Evolutionary conservation across 306 rosid genomes (phyloP), one percentile per base, ranked within the genome.

Genomic region (Acacia confusa): DNA sequence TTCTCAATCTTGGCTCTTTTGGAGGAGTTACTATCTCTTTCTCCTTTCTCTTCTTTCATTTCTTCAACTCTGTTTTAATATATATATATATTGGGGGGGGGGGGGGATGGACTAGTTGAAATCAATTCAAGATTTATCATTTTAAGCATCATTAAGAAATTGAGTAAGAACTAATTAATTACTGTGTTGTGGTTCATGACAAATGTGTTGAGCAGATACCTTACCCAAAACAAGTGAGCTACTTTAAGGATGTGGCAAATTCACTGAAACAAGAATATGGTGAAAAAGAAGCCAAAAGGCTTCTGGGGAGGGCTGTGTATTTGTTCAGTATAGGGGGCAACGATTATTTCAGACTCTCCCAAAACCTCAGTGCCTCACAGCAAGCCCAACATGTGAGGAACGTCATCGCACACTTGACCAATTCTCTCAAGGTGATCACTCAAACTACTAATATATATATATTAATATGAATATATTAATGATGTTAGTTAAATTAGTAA

Each of bases 341-440:
- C 13, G 92, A 88, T 40, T 89, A 86, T 24, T 36, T 44, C 3
- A 45, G 40, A 25, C 78, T 84, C 57, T 81, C 15, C 16, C 50
- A 64, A 22, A 81, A 87, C 81, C 87, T 82, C 7, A 79, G 48
- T 24, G 78, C 58, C 7, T 19, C 84, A 40, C 76, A 66, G 67
- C 75, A 19, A 24, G 38, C 67, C 28, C 72, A 85, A 53, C 81
- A 38, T 30, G 86, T 79, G n/a, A 57, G 52, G 24, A 74, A 72
- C 65, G 90, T 89, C 24, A 83, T 78, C 10, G 82, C 86, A 38
- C 85, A 83, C 50, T 63, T 85, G 77, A 81, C 85, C 11, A 27
- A 38, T 8, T 79, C 79, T 55, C 82, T 82, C 75, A 60, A 76
- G 78, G 89, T 53, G 32, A 28, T 28, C 3, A 15, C 6, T 48